Base-by-base conservation (phyloP, 768 basidiomycete species). In the Fomitopsis pulvina region DNA sequence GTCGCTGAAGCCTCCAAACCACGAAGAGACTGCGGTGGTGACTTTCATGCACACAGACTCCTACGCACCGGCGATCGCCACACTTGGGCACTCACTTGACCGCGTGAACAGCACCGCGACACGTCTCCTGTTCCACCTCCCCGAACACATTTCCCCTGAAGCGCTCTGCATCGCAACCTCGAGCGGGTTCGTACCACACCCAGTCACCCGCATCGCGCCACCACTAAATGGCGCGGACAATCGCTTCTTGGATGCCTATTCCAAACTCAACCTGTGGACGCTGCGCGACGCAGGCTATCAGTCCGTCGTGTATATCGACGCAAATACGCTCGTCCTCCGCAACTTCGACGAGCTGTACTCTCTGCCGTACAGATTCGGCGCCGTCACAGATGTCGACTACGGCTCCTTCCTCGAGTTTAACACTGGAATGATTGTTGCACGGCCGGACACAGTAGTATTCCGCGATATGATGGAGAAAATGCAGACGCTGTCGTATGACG, bases 291-390 rank as follows among this genome's bases (percentile, higher is more conserved):
- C 60, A 1, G 66, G 69, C 37, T 56, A 70, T 52, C 51, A 61
- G 25, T 41, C 58, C 29, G 62, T 67, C 12, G 64, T 74, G 22
- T 73, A 74, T 55, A 63, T 75, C 47, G 68, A 71, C 54, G 66
- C 68, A n/a, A 72, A 75, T 60, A 72, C 69, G 10, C 67, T 73
- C 53, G 72, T 70, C 18, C 66, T 61, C 7, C 60, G 60, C 32
- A 71, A 72, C 52, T 68, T 75, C 52, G 70, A 72, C 57, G 74
- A 74, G 56, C 66, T 74, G n/a, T 74, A 72, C 57, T 51, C 65
- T 11, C 52, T 69, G 4, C 72, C 72, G 11, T 73, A 66, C 63
- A 54, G 56, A 18, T 68, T 75, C 52, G 72, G 61, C 20, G 74
- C 73, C 2, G 72, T 67, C 4, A 70, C 71, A 1, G 72, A 74